phyloP scores from a whole-genome alignment of 2,329 filamentous ascomycete genomes.

The Coniella lustricola region DNA sequence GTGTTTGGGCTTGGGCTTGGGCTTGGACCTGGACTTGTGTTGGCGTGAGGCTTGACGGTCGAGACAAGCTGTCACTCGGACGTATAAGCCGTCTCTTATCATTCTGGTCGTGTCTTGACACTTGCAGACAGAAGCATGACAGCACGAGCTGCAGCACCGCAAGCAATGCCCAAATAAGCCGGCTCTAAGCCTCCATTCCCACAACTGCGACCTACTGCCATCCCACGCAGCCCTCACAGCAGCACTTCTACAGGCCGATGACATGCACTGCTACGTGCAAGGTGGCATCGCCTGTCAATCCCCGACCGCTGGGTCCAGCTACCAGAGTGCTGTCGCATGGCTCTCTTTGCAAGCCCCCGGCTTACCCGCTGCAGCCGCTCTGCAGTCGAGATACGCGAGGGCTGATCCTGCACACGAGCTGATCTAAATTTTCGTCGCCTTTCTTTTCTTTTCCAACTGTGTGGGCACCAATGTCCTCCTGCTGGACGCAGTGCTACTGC shows the following conservation, averaged over 20 bases:
- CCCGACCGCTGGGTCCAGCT: neutral
- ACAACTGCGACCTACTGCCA: neutral
- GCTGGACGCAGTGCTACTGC: neutral
- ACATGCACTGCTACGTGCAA: neutral
- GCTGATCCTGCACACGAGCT: constrained; percentile 14
- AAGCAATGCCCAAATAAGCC: neutral
- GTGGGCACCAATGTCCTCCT: neutral
- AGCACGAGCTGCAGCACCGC: neutral
- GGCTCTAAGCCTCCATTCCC: neutral
- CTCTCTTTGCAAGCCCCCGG: neutral
- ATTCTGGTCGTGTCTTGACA: neutral
- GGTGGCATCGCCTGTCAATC: neutral
- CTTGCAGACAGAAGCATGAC: neutral
- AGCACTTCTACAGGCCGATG: neutral
- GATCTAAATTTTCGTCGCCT: constrained; percentile 11
- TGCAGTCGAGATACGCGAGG: constrained; percentile 15
- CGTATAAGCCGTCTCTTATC: too few species aligned
- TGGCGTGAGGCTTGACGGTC: too few species aligned
- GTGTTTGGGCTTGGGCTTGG: too few species aligned
- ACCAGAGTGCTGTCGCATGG: neutral
- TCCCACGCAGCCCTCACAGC: neutral
- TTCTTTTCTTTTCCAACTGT: neutral
- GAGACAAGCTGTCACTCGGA: too few species aligned
- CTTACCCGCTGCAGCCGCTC: constrained; percentile 3
- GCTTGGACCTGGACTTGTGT: too few species aligned